Percentiles rank a stretch among this genome's conserved stretches.
Evolutionary conservation across 2,329 filamentous ascomycete species (phyloP).

Genomic region (Pseudopithomyces maydicus): DNA sequence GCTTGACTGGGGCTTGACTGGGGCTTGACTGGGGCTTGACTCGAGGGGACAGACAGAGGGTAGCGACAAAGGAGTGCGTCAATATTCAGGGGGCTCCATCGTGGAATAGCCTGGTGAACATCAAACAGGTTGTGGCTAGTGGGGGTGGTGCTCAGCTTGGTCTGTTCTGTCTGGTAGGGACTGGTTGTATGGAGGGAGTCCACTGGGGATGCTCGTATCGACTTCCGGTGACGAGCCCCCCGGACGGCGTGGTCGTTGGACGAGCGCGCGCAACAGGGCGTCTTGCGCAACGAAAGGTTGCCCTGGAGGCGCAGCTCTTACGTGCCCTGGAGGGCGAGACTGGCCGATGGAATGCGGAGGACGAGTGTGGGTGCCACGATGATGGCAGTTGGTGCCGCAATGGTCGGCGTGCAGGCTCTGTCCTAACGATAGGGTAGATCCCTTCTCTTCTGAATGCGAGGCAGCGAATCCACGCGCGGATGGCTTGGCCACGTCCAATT

Average conservation of each 20-base stretch:
- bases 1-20: too few species aligned
- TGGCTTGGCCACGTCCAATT: neutral
- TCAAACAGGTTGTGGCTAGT: too few species aligned
- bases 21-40: neutral
- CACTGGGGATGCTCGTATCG: neutral
- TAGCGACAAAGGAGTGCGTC: neutral
- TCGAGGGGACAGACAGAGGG: neutral
- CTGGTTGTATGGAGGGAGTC: too few species aligned
- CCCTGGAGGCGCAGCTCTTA: conserved; percentile 4
- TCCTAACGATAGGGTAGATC: neutral
- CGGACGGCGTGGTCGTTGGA: neutral
- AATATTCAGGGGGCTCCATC: neutral
- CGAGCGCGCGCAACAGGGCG: neutral
- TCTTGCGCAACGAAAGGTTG: neutral
- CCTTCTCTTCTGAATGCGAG: conserved; percentile 19
- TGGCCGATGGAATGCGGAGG: conserved; percentile 1
- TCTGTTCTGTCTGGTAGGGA: too few species aligned
- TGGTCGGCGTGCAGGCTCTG: neutral
- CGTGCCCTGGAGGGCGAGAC: conserved; percentile 6
- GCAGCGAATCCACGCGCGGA: conserved; percentile 33
- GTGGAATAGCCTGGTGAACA: neutral
- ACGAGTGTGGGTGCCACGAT: neutral
- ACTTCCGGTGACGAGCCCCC: neutral
- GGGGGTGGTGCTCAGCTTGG: too few species aligned
- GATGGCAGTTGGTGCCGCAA: neutral